Conservation (phyloP, 2,329 filamentous ascomycete genomes). For the Nothophaeocryptopus gaeumannii region DNA sequence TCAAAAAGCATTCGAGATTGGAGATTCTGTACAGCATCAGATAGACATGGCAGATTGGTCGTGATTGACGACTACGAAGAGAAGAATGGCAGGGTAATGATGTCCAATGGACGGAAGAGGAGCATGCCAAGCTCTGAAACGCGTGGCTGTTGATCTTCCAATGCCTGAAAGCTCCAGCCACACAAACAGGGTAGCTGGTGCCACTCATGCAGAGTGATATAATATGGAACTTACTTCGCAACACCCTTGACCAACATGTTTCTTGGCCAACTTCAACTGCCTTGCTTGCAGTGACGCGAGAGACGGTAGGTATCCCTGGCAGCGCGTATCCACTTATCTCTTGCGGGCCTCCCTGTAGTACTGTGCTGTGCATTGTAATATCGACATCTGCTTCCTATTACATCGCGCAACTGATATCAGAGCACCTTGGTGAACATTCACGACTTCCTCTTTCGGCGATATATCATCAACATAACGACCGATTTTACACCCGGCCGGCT, state of each 20-base stretch:
- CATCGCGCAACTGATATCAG: too few species aligned
- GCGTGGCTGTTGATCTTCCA: conserved; percentile 1
- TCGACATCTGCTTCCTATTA: too few species aligned
- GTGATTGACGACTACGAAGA: conserved; percentile 9
- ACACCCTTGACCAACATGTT: conserved; percentile 5
- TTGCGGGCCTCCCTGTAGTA: too few species aligned
- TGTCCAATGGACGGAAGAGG: conserved; percentile 4
- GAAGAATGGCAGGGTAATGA: conserved; percentile 8
- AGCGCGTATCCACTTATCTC: conserved; percentile 2
- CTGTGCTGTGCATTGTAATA: not conserved
- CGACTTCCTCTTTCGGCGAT: too few species aligned
- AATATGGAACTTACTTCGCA: conserved; percentile 15
- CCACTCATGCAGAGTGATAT: conserved; percentile 20
- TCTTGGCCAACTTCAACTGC: conserved; percentile 10
- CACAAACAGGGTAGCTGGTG: conserved; percentile 13
- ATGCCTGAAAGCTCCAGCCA: conserved; percentile 13
- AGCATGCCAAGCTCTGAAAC: conserved; percentile 11
- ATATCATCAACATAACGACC: too few species aligned
- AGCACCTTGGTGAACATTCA: too few species aligned
- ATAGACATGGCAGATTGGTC: not conserved
- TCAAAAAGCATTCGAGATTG: not conserved
- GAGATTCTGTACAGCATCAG: conserved; percentile 3
- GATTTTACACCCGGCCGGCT: too few species aligned
- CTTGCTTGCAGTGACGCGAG: conserved; percentile 17
- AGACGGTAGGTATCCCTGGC: conserved; percentile 1